Conservation (phyloP, 2,329 filamentous ascomycete species). For the Fusarium incarnatum region DNA sequence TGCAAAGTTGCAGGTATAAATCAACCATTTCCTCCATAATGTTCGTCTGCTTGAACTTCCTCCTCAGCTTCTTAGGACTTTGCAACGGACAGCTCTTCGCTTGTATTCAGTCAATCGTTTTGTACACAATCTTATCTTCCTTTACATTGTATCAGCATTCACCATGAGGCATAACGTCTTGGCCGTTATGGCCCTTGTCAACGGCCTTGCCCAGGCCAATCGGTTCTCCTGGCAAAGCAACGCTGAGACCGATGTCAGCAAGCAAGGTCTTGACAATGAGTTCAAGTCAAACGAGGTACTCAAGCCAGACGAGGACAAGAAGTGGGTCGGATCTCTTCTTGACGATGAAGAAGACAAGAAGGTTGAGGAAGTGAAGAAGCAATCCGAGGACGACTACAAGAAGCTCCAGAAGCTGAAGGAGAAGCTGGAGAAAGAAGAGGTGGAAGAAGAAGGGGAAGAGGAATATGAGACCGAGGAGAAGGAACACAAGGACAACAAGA, state of each 20-base stretch:
- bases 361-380: conserved; percentile 5
- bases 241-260: conserved; percentile 4
- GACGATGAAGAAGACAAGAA: conserved; percentile 14
- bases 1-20: conserved; percentile 28
- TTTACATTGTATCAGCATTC: conserved; percentile 2
- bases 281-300: not conserved
- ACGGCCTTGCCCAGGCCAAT: conserved; percentile 40
- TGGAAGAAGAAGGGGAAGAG: not conserved
- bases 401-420: not conserved
- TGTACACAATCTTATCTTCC: not conserved
- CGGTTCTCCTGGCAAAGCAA: conserved; percentile 17
- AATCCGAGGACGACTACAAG: conserved; percentile 1
- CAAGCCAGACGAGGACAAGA: not conserved
- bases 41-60: not conserved
- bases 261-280: not conserved
- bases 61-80: conserved; percentile 22
- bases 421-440: conserved; percentile 13
- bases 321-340: not conserved
- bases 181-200: conserved; percentile 41
- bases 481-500: not conserved
- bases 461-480: conserved; percentile 8
- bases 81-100: conserved; percentile 7
- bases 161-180: conserved; percentile 43
- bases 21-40: conserved; percentile 5
- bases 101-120: conserved; percentile 23